Conservation (phyloP, 208 protist genomes). For the Crithidia bombi region DNA sequence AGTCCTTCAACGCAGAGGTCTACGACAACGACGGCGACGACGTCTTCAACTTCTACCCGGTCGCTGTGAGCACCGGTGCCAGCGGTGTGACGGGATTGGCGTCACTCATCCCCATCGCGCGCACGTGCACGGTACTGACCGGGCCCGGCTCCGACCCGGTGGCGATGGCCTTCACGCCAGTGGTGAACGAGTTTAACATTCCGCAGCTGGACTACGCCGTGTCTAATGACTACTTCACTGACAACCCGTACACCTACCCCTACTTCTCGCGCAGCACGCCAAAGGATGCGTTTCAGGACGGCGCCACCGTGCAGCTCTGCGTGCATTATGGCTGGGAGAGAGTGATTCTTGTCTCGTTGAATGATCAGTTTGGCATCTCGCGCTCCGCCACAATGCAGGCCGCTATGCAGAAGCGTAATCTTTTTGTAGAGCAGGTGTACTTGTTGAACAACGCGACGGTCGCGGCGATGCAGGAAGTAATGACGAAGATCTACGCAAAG, state of each 20-base stretch:
- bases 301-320: constrained; percentile 67
- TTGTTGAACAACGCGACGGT: constrained; percentile 35
- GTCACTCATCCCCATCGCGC: constrained; percentile 68
- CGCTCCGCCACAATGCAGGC: constrained; percentile 45
- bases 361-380: constrained; percentile 65
- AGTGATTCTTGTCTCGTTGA: constrained; percentile 70
- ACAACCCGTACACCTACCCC: constrained; percentile 62
- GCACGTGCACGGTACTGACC: constrained; percentile 69
- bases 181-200: constrained; percentile 81
- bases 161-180: constrained; percentile 62
- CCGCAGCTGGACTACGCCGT: constrained; percentile 81
- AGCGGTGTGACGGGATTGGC: constrained; percentile 73
- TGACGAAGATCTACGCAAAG: constrained; percentile 73
- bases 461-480: constrained; percentile 36
- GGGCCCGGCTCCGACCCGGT: constrained; percentile 66
- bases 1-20: constrained; percentile 45
- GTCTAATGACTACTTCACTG: constrained; percentile 63
- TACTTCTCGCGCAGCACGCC: constrained; percentile 82
- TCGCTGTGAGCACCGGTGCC: constrained; percentile 65
- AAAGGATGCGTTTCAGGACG: constrained; percentile 50
- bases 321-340: constrained; percentile 82
- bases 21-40: constrained; percentile 26
- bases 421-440: constrained; percentile 77
- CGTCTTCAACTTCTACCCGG: constrained; percentile 58
- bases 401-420: constrained; percentile 64